A percentile compares a stretch with the other conserved stretches of the same genome.
phyloP scores from a whole-genome alignment of 2,329 filamentous ascomycete genomes.

The Ophiostoma montium region DNA sequence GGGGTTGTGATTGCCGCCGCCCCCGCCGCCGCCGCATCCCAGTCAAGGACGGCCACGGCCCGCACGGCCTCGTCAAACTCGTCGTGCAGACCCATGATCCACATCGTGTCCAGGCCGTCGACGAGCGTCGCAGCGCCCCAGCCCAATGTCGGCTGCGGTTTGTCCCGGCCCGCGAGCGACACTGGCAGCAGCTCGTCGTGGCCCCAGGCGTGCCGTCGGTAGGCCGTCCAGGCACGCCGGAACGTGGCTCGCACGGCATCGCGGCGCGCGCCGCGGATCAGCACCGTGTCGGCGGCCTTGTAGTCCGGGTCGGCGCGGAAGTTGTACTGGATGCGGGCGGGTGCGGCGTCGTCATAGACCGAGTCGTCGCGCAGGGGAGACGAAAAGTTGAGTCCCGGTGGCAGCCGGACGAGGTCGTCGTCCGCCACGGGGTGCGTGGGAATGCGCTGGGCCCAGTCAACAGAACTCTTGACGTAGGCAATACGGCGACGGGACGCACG shows the following conservation, averaged over 20 bases:
- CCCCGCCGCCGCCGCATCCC: conserved; percentile 29
- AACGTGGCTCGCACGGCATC: conserved; percentile 14
- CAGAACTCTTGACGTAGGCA: conserved; percentile 17
- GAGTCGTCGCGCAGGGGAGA: neutral
- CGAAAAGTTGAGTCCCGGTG: conserved; percentile 11
- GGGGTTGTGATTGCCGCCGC: too few species aligned
- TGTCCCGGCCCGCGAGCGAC: conserved; percentile 53
- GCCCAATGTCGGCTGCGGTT: conserved; percentile 53
- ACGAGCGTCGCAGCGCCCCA: conserved; percentile 85
- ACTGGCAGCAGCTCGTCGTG: conserved; percentile 76
- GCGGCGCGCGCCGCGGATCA: conserved; percentile 6
- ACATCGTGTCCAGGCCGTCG: conserved; percentile 68
- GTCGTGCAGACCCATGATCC: conserved; percentile 67
- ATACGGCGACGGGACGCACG: conserved; percentile 5
- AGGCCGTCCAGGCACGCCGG: conserved; percentile 28
- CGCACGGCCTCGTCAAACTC: conserved; percentile 69
- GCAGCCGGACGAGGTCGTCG: conserved; percentile 17
- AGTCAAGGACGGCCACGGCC: conserved; percentile 62
- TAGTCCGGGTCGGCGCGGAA: conserved; percentile 12
- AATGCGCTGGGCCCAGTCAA: conserved; percentile 18
- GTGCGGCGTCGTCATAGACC: conserved; percentile 2
- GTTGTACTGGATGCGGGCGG: conserved; percentile 30
- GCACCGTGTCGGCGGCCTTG: neutral
- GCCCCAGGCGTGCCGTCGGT: conserved; percentile 53
- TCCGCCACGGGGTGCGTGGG: conserved; percentile 15